Base-by-base conservation (phyloP, 345 rosid species). In the Salix purpurea region DNA sequence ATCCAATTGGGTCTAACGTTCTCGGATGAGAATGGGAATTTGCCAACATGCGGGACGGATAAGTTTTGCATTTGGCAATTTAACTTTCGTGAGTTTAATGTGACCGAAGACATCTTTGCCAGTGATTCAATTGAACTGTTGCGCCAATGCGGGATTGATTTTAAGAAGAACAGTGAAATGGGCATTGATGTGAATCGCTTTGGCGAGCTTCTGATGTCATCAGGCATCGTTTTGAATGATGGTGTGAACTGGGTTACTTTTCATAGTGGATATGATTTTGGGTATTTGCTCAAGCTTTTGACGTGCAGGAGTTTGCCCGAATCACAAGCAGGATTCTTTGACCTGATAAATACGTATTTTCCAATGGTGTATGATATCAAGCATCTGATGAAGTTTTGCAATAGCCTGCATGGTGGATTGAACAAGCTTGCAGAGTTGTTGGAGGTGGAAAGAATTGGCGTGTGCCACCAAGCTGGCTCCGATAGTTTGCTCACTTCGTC, bases 401-500 rank as follows among this genome's bases (percentile, higher is more conserved):
- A 91, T 32, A 92, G 91, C 65, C 88, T 94, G 40, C 94, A 90
- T 26, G 98, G 98, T 0, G 98, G 98, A 15, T 82, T 94, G 88
- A 94, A 88, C 88, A 94, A 91, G 86, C 92, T 94, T 2, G 98
- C 97, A 0, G 97, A 93, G 86, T 80, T 89, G 67, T 83, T 93
- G 94, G 97, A 92, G 58, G 98, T 93, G 28, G 98, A 93, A 72
- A 88, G 98, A 81, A 83, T 93, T 44, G 98, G 94, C 16, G 64
- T 87, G 12, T 87, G 91, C 80, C 97, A 93, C 85, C 97, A 91
- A 75, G 97, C 97, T 1, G 98, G 98, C 56, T 93, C 97, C 0
- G 98, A 93, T 83, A 93, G 98, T 69, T 89, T 94, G 94, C 94
- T 94, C 77, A 94, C 98, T 11, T 86, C 90, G 9, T 87, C 90